phyloP scores from a whole-genome alignment of 2,329 filamentous ascomycete species.

The Curvularia verruculosa region DNA sequence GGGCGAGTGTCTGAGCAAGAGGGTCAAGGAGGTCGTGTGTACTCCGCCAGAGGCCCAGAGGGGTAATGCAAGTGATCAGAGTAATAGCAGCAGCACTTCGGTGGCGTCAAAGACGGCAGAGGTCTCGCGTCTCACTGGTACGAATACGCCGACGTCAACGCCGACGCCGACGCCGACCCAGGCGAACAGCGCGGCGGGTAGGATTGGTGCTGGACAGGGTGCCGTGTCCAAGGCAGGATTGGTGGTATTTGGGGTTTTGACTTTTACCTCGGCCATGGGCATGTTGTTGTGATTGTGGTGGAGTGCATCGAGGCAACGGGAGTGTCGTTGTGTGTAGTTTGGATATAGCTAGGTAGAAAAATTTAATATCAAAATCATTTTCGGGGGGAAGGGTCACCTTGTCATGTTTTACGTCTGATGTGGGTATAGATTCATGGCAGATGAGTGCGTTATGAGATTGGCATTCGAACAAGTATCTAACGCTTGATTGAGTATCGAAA shows the following conservation, averaged over 20 bases:
- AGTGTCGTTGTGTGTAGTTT: too few relatives aligned
- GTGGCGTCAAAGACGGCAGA: background rate
- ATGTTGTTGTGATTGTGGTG: conserved; percentile 13
- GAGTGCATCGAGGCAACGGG: too few relatives aligned
- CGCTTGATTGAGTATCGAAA: too few relatives aligned
- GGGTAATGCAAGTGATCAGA: background rate
- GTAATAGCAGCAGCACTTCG: background rate
- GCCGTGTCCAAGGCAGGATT: conserved; percentile 10
- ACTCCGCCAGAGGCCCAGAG: conserved; percentile 15
- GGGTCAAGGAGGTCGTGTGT: conserved; percentile 24
- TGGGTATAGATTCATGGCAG: too few relatives aligned
- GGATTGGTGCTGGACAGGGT: conserved; percentile 3
- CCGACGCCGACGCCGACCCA: background rate
- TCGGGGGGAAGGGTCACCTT: too few relatives aligned
- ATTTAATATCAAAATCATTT: too few relatives aligned
- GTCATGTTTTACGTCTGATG: too few relatives aligned
- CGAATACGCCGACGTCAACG: background rate
- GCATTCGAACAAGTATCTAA: too few relatives aligned
- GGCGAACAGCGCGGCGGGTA: conserved; percentile 9
- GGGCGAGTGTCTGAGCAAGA: conserved; percentile 28
- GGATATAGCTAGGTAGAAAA: background rate
- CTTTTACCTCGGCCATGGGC: conserved; percentile 13
- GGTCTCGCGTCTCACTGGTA: background rate
- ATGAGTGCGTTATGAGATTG: too few relatives aligned
- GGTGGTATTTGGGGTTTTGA: conserved; percentile 16